Evolutionary conservation across 108 stramenopile genomes (phyloP).

Genomic region (Nitzschia sp.): DNA sequence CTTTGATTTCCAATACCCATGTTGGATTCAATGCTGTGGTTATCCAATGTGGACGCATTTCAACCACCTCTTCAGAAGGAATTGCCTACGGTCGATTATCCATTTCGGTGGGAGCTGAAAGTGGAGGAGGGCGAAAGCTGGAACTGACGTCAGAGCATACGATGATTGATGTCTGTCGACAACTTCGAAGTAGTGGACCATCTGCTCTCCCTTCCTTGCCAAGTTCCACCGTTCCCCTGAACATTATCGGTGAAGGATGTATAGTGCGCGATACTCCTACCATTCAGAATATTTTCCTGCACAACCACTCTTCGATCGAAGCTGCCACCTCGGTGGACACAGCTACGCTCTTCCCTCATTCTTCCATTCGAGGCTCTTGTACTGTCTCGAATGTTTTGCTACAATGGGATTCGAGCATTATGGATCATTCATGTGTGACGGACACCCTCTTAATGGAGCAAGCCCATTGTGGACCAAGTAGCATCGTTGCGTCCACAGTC

Average conservation of each 20-base stretch:
- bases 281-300: slow-evolving; percentile 53
- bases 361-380: slow-evolving; percentile 47
- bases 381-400: slow-evolving; percentile 59
- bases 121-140: slow-evolving; percentile 65
- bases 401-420: slow-evolving; percentile 67
- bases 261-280: slow-evolving; percentile 64
- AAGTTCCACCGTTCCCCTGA: slow-evolving; percentile 18
- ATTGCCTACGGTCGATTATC: slow-evolving; percentile 37
- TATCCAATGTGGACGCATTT: slow-evolving; percentile 61
- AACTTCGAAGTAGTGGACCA: slow-evolving; percentile 30
- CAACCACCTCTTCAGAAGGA: not conserved
- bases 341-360: slow-evolving; percentile 52
- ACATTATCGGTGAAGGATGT: slow-evolving; percentile 45
- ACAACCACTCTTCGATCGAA: slow-evolving; percentile 48
- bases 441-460: slow-evolving; percentile 71
- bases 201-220: not conserved
- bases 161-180: slow-evolving; percentile 63
- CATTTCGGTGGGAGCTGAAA: slow-evolving; percentile 78
- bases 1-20: slow-evolving; percentile 50
- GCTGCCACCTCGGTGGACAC: slow-evolving; percentile 56
- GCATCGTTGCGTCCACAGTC: slow-evolving; percentile 62
- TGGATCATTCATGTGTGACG: slow-evolving; percentile 49
- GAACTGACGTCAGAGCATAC: slow-evolving; percentile 52
- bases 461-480: slow-evolving; percentile 60
- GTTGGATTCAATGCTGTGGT: slow-evolving; percentile 56